Percentiles rank a stretch among this genome's conserved stretches.
Conservation (phyloP, 345 rosid species). For the Corchorus capsularis region DNA sequence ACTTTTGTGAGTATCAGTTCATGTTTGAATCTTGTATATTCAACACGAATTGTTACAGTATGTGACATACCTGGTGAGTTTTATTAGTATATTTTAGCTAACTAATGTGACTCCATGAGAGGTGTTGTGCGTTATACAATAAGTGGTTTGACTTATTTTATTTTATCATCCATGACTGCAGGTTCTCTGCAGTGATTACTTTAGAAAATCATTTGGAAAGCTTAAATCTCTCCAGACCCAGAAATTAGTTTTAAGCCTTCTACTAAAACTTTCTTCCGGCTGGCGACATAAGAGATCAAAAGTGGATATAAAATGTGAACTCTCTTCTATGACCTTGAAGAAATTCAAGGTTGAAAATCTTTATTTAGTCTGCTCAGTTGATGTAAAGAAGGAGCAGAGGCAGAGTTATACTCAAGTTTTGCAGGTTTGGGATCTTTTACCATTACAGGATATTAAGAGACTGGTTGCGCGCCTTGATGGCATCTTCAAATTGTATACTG, state of each 20-base stretch:
- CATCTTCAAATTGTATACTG: conserved; percentile 33
- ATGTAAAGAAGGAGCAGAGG: conserved; percentile 29
- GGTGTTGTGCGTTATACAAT: no score
- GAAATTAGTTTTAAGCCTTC: conserved; percentile 24
- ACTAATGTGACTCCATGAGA: no score
- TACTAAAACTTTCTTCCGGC: conserved; percentile 43
- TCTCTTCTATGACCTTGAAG: conserved; percentile 39
- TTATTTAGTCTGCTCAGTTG: conserved; percentile 44
- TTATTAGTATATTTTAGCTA: no score
- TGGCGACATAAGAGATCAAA: conserved; percentile 47
- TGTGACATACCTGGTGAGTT: no score
- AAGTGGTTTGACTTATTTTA: no score
- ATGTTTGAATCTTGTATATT: no score
- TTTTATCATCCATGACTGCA: conserved; percentile 12
- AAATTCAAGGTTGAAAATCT: conserved; percentile 39
- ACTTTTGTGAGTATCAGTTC: background rate
- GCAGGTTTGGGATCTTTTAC: conserved; percentile 57
- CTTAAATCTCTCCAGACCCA: conserved; percentile 28
- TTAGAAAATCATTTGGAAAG: conserved; percentile 44
- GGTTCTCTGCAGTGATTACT: conserved; percentile 51
- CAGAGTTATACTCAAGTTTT: conserved; percentile 35
- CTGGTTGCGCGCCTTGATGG: conserved; percentile 42
- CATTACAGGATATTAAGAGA: conserved; percentile 34
- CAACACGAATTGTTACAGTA: no score
- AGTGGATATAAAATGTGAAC: conserved; percentile 28